These are phyloP conservation scores for Leersia perrieri DNA, from an alignment of 176 grass and related monocot species.

Conservation along the genomic window DNA sequence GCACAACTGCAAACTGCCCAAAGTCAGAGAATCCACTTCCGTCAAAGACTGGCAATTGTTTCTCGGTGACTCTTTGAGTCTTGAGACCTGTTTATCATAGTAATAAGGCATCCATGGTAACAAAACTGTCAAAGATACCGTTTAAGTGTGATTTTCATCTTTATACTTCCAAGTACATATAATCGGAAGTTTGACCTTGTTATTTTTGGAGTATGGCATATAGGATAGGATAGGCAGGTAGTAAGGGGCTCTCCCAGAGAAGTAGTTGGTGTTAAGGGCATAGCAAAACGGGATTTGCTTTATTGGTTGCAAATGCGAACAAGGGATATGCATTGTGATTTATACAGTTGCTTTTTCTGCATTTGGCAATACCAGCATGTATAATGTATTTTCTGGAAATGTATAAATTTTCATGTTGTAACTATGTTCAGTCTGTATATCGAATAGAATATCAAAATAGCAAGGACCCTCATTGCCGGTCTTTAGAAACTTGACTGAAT, in stretches of 20 bases:
- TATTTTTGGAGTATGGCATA: background rate
- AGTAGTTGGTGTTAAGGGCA: background rate
- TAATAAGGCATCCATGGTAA: background rate
- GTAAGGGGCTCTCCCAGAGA: background rate
- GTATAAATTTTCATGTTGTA: background rate
- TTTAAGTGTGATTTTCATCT: background rate
- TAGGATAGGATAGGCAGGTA: background rate
- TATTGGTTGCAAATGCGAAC: background rate
- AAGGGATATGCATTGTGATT: background rate
- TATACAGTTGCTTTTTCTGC: background rate
- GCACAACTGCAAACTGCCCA: too few species aligned
- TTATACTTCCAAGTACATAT: background rate
- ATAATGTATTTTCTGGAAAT: background rate
- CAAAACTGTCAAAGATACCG: background rate
- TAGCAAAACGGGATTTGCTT: background rate
- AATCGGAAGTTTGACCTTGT: background rate
- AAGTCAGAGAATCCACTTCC: too few species aligned
- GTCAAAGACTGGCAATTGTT: conserved; percentile 18
- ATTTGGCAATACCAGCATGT: background rate
- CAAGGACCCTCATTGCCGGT: background rate
- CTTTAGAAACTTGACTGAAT: background rate
- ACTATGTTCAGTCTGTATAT: background rate
- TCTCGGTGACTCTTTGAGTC: background rate
- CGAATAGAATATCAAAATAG: background rate
- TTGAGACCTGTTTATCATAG: background rate